These are phyloP conservation scores for Paraphaeosphaeria minitans DNA, from an alignment of 2,329 filamentous ascomycete species.

Conservation along the genomic window DNA sequence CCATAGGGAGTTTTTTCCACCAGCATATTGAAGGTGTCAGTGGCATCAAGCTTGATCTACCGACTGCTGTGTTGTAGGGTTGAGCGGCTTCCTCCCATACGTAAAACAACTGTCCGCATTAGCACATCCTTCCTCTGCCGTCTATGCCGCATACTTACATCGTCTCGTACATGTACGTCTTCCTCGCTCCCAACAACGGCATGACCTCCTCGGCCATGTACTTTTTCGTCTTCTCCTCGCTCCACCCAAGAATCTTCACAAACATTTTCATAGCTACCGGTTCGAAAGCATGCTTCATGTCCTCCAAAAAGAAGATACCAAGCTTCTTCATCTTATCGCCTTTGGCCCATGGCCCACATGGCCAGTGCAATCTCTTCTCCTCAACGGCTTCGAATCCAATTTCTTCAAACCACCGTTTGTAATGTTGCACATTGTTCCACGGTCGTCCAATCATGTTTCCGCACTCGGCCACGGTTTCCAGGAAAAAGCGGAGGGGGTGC, in stretches of 20 bases:
- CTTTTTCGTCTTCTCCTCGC: slow-evolving; percentile 18
- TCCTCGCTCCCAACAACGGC: slow-evolving; percentile 18
- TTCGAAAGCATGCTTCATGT: slow-evolving; percentile 29
- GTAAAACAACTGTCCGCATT: slow-evolving; percentile 17
- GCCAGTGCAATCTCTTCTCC: slow-evolving; percentile 42
- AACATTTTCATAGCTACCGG: slow-evolving; percentile 25
- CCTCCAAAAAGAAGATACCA: slow-evolving; percentile 42
- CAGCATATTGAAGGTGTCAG: not conserved
- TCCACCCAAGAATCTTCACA: slow-evolving; percentile 26
- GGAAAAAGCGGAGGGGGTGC: slow-evolving; percentile 18
- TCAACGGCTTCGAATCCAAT: slow-evolving; percentile 54
- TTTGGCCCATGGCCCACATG: slow-evolving; percentile 51
- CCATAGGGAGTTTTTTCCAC: not conserved
- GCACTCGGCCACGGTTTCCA: slow-evolving; percentile 15
- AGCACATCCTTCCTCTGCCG: not conserved
- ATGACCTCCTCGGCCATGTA: slow-evolving; percentile 16
- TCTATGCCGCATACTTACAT: slow-evolving; percentile 13
- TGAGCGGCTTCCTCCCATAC: slow-evolving; percentile 18
- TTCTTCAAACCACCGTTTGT: slow-evolving; percentile 47
- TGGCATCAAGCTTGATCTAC: not conserved
- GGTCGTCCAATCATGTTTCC: slow-evolving; percentile 47
- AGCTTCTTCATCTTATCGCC: slow-evolving; percentile 53
- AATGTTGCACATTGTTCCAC: slow-evolving; percentile 45
- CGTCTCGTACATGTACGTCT: slow-evolving; percentile 23
- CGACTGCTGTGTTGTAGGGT: not conserved